These are phyloP conservation scores for Geranium brycei DNA, from an alignment of 345 rosid species.

Conservation along the genomic window DNA sequence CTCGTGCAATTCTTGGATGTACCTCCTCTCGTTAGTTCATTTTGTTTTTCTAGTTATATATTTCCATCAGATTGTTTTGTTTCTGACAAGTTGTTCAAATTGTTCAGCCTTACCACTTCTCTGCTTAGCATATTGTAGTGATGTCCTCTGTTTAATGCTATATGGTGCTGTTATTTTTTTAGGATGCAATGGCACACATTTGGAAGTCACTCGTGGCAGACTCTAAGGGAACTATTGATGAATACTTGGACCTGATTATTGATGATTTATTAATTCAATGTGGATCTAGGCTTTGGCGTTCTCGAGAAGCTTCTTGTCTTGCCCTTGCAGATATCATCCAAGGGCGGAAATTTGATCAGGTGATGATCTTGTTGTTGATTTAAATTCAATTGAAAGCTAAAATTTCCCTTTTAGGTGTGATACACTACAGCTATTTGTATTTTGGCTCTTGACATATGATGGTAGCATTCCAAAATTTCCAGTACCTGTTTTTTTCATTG, in stretches of 20 bases:
- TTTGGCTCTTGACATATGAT: neutral
- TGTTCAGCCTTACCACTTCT: neutral
- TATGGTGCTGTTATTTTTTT: conserved; percentile 14
- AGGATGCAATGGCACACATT: conserved; percentile 97
- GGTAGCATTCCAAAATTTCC: neutral
- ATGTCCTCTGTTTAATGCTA: conserved; percentile 9
- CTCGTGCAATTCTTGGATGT: neutral
- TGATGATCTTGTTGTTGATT: conserved; percentile 16
- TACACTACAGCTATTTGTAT: neutral
- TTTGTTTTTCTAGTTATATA: neutral
- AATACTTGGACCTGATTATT: conserved; percentile 61
- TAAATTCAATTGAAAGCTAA: neutral
- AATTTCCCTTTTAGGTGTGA: neutral
- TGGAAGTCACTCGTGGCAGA: conserved; percentile 89
- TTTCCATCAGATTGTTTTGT: neutral
- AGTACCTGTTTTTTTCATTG: neutral
- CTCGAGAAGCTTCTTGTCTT: conserved; percentile 90
- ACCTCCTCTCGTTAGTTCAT: neutral
- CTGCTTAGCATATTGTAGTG: neutral
- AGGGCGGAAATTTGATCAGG: conserved; percentile 86
- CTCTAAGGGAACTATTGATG: conserved; percentile 71
- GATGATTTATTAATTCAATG: conserved; percentile 72
- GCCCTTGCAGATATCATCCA: conserved; percentile 93
- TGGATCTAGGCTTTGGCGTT: conserved; percentile 92
- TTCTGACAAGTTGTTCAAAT: neutral